Percentiles rank a stretch among this genome's conserved stretches.
Conservation (phyloP, 2,329 filamentous ascomycete species). For the Dactylellina cionopaga region DNA sequence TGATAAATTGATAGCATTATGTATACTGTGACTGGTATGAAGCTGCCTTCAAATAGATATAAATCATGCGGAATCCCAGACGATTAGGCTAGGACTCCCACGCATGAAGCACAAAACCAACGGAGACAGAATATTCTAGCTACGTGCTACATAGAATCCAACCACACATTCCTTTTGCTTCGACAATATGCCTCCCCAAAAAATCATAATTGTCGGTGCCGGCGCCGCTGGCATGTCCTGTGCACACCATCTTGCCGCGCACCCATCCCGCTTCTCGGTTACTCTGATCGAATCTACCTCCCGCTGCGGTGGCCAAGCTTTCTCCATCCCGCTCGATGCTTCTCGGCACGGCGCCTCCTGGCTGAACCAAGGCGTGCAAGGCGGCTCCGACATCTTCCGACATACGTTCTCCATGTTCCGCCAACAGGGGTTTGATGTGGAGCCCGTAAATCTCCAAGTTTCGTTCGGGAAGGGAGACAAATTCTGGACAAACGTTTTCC, state of each 20-base stretch:
- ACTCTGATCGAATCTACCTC: conserved; percentile 69
- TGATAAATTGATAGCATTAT: no score
- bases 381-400: conserved; percentile 73
- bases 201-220: conserved; percentile 70
- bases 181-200: conserved; percentile 61
- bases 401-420: conserved; percentile 74
- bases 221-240: conserved; percentile 72
- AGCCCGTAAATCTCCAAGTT: conserved; percentile 71
- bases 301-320: conserved; percentile 72
- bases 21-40: no score
- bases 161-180: not conserved
- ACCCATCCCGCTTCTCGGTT: conserved; percentile 70
- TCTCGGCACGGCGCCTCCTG: conserved; percentile 69
- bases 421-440: conserved; percentile 67
- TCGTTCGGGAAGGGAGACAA: conserved; percentile 71
- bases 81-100: no score
- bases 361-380: conserved; percentile 73
- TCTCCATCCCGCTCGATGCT: conserved; percentile 70
- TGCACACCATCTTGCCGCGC: conserved; percentile 69
- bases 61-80: no score
- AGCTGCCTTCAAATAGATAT: no score
- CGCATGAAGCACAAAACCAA: no score
- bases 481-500: conserved; percentile 75
- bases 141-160: not conserved
- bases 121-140: not conserved